Conservation (phyloP, 176 grass and related monocot genomes). For the Oryza meridionalis region DNA sequence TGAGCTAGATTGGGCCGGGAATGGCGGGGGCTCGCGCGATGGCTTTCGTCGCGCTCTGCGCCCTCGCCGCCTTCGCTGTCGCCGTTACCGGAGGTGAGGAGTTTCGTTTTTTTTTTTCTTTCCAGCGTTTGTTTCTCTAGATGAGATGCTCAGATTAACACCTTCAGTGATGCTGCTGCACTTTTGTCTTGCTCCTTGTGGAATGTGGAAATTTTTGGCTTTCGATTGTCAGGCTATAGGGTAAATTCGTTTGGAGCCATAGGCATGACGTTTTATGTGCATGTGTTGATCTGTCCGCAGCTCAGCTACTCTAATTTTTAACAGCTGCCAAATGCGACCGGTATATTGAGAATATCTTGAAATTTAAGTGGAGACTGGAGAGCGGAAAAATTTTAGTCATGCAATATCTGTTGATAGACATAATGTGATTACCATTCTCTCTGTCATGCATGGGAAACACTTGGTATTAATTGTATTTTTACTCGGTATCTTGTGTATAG, state of each 20-base stretch:
- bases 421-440: too few relatives aligned
- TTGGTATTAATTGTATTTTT: neutral
- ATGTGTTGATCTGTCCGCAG: neutral
- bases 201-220: neutral
- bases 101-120: neutral
- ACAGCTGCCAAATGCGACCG: neutral
- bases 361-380: neutral
- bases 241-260: neutral
- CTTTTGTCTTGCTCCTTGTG: neutral
- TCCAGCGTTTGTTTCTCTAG: neutral
- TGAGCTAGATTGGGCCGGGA: neutral
- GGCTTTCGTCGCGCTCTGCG: neutral
- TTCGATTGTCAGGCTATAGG: neutral
- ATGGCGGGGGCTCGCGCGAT: conserved; percentile 5
- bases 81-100: neutral
- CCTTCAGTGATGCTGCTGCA: neutral
- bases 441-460: too few relatives aligned
- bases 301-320: neutral
- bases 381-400: neutral
- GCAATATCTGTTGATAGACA: neutral
- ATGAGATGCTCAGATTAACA: neutral
- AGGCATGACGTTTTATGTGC: neutral
- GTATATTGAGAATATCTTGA: neutral
- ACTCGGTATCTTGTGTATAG: neutral
- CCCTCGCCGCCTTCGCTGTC: neutral